Conservation (phyloP, 306 rosid genomes). For the Spatholobus suberectus region DNA sequence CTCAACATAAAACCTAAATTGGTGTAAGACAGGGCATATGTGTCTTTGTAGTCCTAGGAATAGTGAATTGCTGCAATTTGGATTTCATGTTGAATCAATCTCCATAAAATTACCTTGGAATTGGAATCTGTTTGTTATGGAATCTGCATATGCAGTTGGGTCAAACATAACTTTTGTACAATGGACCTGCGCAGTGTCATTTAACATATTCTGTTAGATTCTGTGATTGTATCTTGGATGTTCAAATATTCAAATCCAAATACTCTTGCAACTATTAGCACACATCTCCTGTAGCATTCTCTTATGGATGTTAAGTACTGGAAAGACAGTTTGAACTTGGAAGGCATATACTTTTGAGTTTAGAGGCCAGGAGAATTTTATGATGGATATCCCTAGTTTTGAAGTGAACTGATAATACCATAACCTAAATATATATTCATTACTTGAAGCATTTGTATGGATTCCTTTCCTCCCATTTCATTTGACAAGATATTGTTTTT, state of each 20-base stretch:
- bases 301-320: slow-evolving; percentile 10
- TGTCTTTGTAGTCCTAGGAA: slow-evolving; percentile 7
- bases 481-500: background rate
- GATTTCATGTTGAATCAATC: slow-evolving; percentile 19
- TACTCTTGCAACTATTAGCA: slow-evolving; percentile 13
- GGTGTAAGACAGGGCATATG: background rate
- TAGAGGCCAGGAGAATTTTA: background rate
- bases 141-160: background rate
- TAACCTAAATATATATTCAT: slow-evolving; percentile 14
- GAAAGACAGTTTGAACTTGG: slow-evolving; percentile 15
- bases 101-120: slow-evolving; percentile 3
- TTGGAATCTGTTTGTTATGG: slow-evolving; percentile 1
- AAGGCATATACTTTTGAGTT: slow-evolving; percentile 4
- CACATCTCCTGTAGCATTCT: slow-evolving; percentile 19
- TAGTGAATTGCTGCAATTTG: slow-evolving; percentile 26
- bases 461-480: slow-evolving; percentile 20
- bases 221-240: slow-evolving; percentile 21
- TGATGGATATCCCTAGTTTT: slow-evolving; percentile 28
- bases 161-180: background rate
- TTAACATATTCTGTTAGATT: slow-evolving; percentile 24
- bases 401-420: slow-evolving; percentile 2
- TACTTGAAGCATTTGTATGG: slow-evolving; percentile 1
- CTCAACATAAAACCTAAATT: slow-evolving; percentile 20
- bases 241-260: slow-evolving; percentile 24
- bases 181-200: background rate